Base-by-base conservation (phyloP, 306 rosid species). In the Begonia fuchsioides region DNA sequence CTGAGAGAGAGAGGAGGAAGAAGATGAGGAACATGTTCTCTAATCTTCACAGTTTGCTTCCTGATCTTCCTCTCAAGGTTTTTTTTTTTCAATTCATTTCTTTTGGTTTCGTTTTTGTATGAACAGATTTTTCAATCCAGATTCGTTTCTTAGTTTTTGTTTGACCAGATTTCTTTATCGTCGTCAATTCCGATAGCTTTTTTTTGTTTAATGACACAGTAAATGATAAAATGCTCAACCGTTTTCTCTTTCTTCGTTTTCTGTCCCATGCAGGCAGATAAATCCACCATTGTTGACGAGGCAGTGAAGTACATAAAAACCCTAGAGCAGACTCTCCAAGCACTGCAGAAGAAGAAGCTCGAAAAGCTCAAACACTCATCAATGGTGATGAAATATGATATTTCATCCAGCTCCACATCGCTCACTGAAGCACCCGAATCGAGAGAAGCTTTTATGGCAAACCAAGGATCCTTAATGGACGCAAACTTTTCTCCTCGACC, bases 1-100 rank as follows among this genome's bases (percentile, higher is more conserved):
- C 84, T 0, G 95, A 88, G 67, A 81, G 94, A 60, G 82, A 90
- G 54, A 77, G 95, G 63, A 75, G 95, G 69, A 90, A 77, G 74
- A 90, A 76, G 80, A 81, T 90, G 92, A 75, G 69, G 58, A 71
- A 60, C 63, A 72, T 90, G 94, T 90, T 81, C 16, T 9, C 71
- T 14, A 66, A 7, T 61, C 97, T 90, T 58, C 97, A 84, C 56
- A 65, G 72, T 51, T 65, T 90, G 76, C 85, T 90, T 72, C 95
- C 97, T 12, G 69, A 75, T 0, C 76, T 79, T 55, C 77, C 95
- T 55, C 11, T 83, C 11, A 90, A 84, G 95, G 97, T 90, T 12
- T 12, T 46, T 26, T 26, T 26, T 6, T 8, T 26, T n/a, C n/a
- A n/a, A 8, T 5, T 26, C 35, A 26, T 26, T 26, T 26, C 35